Percentiles rank a stretch among this genome's conserved stretches.
These are phyloP conservation scores for Hydrangea macrophylla DNA, from an alignment of 148 eudicot genomes.

Conservation along the genomic window DNA sequence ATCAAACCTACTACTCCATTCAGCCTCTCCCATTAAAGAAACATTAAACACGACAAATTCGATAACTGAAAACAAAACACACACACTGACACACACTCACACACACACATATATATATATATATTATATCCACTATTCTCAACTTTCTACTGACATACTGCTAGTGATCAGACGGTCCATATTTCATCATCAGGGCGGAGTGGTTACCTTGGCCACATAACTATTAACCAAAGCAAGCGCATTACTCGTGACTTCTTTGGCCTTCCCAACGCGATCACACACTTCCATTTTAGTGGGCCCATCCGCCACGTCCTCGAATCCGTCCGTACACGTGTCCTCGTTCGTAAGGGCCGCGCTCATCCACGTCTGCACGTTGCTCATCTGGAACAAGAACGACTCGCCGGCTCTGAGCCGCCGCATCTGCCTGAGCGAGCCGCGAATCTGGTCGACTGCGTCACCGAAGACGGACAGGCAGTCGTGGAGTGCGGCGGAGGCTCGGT, in stretches of 20 bases:
- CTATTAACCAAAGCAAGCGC: conserved; percentile 73
- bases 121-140: too few species aligned
- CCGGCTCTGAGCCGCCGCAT: conserved; percentile 41
- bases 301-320: conserved; percentile 47
- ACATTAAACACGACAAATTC: too few species aligned
- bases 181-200: neutral
- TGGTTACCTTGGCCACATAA: conserved; percentile 34
- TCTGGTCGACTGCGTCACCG: conserved; percentile 55
- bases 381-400: conserved; percentile 50
- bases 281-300: conserved; percentile 47
- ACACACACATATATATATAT: too few species aligned
- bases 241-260: conserved; percentile 65
- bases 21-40: too few species aligned
- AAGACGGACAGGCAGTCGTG: conserved; percentile 59
- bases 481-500: conserved; percentile 47
- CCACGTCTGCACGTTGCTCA: conserved; percentile 92
- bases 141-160: too few species aligned
- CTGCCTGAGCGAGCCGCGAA: conserved; percentile 51
- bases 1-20: too few species aligned
- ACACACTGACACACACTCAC: too few species aligned
- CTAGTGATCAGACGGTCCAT: neutral
- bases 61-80: too few species aligned
- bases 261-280: conserved; percentile 30
- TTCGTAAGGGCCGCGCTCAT: conserved; percentile 84
- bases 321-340: conserved; percentile 79